Conservation (phyloP, 2,329 filamentous ascomycete species). For the Penicillium digitatum region DNA sequence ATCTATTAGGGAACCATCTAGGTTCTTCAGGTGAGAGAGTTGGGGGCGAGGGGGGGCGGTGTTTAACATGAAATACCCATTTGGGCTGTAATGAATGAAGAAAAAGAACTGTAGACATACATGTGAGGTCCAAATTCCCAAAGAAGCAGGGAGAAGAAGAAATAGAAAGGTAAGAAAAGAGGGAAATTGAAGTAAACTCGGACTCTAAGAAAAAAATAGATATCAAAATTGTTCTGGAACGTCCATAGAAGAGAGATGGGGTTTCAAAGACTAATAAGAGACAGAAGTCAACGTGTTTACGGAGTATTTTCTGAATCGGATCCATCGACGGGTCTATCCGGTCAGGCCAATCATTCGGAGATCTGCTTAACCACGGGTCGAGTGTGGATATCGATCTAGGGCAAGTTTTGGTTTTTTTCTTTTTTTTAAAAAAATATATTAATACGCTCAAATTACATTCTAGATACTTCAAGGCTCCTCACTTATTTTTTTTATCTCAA, state of each 20-base stretch:
- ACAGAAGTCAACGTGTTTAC: not conserved
- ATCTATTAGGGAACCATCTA: slow-evolving; percentile 35
- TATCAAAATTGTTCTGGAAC: slow-evolving; percentile 16
- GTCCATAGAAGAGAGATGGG: slow-evolving; percentile 16
- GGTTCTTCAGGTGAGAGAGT: not conserved
- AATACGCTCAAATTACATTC: not conserved
- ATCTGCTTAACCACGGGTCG: slow-evolving; percentile 22
- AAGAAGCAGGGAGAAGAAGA: not conserved
- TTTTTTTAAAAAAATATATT: not conserved
- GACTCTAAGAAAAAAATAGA: slow-evolving; percentile 10
- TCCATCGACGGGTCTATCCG: slow-evolving; percentile 29
- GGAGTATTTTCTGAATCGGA: slow-evolving; percentile 20
- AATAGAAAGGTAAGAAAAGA: not conserved
- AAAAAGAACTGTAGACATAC: slow-evolving; percentile 24
- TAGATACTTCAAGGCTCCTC: not conserved
- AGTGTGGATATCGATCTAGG: slow-evolving; percentile 24
- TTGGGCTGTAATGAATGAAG: slow-evolving; percentile 19
- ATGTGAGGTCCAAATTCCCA: slow-evolving; percentile 7
- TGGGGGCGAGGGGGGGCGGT: not conserved
- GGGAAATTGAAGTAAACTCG: not conserved
- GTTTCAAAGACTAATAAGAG: slow-evolving; percentile 1
- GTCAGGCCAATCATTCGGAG: slow-evolving; percentile 23
- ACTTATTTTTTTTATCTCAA: slow-evolving; percentile 6
- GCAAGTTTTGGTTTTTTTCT: not conserved
- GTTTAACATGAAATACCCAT: slow-evolving; percentile 6